Percentiles rank a stretch among this genome's conserved stretches.
Evolutionary conservation across 148 eudicot species (phyloP).

Genomic region (Cornus controversa): DNA sequence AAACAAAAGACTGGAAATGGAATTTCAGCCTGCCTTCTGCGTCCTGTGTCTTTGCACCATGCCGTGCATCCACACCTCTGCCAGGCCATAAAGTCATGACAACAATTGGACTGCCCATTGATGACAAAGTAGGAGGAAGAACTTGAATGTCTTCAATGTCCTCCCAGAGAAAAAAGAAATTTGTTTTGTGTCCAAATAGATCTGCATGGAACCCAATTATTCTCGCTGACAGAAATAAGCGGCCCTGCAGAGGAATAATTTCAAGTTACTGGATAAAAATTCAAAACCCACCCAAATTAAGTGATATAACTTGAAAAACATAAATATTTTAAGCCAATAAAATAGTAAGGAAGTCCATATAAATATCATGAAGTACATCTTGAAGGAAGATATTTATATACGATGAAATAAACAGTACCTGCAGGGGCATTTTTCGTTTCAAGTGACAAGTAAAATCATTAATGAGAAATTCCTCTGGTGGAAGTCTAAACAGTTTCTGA

Average conservation of each 20-base stretch:
- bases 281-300: background rate
- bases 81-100: conserved; percentile 84
- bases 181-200: conserved; percentile 90
- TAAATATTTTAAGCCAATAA: background rate
- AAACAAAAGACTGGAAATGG: conserved; percentile 90
- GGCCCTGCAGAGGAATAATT: conserved; percentile 56
- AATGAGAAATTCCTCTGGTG: conserved; percentile 96
- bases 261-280: no score
- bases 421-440: conserved; percentile 93
- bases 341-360: background rate
- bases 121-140: conserved; percentile 75
- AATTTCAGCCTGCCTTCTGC: conserved; percentile 86
- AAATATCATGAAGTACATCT: background rate
- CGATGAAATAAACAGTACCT: conserved; percentile 43
- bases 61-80: conserved; percentile 86
- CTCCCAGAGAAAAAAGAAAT: conserved; percentile 95
- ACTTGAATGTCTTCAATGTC: conserved; percentile 93
- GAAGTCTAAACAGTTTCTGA: conserved; percentile 89
- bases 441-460: conserved; percentile 95
- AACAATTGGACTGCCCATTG: conserved; percentile 95
- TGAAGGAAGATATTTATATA: background rate
- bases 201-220: conserved; percentile 90
- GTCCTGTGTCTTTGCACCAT: conserved; percentile 93
- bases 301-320: background rate
- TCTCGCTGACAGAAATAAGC: conserved; percentile 89